Conservation (phyloP, 2,329 filamentous ascomycete species). For the Alternaria ethzedia region DNA sequence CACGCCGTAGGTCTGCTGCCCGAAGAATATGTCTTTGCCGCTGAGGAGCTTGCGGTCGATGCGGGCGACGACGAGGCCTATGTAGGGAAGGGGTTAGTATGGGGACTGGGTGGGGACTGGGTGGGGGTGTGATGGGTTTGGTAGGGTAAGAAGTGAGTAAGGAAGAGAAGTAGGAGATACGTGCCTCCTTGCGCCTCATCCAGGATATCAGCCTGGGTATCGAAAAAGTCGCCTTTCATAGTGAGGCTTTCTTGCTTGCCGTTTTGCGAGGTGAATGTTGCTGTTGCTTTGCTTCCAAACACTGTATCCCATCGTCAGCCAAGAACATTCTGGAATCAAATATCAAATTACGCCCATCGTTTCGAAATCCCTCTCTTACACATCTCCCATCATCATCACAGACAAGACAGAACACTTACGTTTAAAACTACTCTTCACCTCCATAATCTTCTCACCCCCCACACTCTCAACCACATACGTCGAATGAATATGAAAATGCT, state of each 20-base stretch:
- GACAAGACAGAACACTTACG: slow-evolving; percentile 48
- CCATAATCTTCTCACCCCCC: slow-evolving; percentile 56
- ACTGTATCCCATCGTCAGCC: slow-evolving; percentile 46
- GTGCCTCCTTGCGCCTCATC: slow-evolving; percentile 51
- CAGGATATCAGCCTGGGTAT: slow-evolving; percentile 64
- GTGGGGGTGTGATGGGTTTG: no score
- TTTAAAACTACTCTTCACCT: slow-evolving; percentile 63
- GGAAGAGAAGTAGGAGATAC: slow-evolving; percentile 1
- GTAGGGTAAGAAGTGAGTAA: no score
- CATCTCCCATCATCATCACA: background rate
- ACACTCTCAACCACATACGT: slow-evolving; percentile 60
- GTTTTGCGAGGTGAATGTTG: slow-evolving; percentile 55
- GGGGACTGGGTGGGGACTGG: no score
- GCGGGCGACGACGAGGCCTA: slow-evolving; percentile 59
- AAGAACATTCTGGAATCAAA: background rate
- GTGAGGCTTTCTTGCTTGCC: slow-evolving; percentile 39
- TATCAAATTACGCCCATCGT: background rate
- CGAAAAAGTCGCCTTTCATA: slow-evolving; percentile 68
- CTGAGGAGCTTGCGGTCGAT: slow-evolving; percentile 67
- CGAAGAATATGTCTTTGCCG: slow-evolving; percentile 63
- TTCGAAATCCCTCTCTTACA: no score
- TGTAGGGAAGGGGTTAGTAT: background rate
- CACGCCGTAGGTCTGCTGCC: slow-evolving; percentile 70
- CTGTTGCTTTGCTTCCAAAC: slow-evolving; percentile 61
- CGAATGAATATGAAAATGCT: slow-evolving; percentile 58